These are phyloP conservation scores for Withania somnifera DNA, from an alignment of 305 asterid species.

Conservation along the genomic window DNA sequence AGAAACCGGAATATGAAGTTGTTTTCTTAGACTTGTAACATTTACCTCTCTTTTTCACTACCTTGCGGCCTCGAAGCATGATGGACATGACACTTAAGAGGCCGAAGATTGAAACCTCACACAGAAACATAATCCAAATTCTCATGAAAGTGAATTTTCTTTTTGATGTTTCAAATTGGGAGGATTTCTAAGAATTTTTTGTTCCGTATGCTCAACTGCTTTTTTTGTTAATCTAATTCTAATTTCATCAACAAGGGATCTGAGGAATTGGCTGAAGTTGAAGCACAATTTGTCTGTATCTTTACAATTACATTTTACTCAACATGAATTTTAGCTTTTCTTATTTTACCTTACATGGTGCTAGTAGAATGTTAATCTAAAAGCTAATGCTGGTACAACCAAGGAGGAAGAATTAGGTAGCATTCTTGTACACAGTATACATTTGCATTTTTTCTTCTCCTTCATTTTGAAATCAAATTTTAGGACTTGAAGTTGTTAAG, in stretches of 20 bases:
- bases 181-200: constrained; percentile 2
- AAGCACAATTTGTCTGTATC: constrained; percentile 72
- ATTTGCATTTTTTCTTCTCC: background rate
- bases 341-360: constrained; percentile 13
- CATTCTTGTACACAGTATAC: background rate
- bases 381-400: constrained; percentile 43
- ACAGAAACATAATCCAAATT: constrained; percentile 12
- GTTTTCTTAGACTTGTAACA: constrained; percentile 8
- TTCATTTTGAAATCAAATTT: background rate
- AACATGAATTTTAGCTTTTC: constrained; percentile 7
- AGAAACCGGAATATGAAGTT: constrained; percentile 9
- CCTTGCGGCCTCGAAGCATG: constrained; percentile 5
- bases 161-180: background rate
- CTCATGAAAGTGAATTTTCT: constrained; percentile 5
- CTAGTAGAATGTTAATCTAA: constrained; percentile 59
- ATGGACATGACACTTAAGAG: constrained; percentile 7
- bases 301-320: background rate
- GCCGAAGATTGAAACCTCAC: constrained; percentile 6
- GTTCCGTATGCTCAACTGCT: background rate
- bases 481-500: background rate
- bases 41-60: constrained; percentile 8
- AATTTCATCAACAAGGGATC: constrained; percentile 41
- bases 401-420: constrained; percentile 45
- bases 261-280: constrained; percentile 86
- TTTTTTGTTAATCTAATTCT: background rate